Percentiles rank a stretch among this genome's conserved stretches.
Evolutionary conservation across 495 filamentous ascomycete genomes (phyloP).

Genomic region (Aspergillus campestris): DNA sequence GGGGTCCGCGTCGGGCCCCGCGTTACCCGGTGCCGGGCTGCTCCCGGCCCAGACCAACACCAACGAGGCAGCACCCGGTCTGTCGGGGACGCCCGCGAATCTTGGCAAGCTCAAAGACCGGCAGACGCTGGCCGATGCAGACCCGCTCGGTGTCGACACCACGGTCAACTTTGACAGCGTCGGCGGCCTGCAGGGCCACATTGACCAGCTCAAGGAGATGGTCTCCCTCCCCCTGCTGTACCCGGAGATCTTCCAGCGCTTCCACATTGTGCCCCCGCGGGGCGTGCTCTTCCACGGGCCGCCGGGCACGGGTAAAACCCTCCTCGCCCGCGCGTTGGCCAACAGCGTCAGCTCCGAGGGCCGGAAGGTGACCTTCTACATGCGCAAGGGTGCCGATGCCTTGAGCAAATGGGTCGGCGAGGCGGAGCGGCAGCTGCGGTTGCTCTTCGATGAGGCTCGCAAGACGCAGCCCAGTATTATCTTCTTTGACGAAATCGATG

Average conservation of each 20-base stretch:
- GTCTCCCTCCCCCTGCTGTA: conserved; percentile 88
- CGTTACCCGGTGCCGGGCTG: conserved; percentile 34
- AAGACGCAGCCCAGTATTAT: conserved; percentile 97
- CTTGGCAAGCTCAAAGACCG: conserved; percentile 84
- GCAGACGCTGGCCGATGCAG: conserved; percentile 76
- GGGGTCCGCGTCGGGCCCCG: conserved; percentile 23
- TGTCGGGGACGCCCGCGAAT: conserved; percentile 66
- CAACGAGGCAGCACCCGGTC: conserved; percentile 52
- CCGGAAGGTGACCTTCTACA: conserved; percentile 94
- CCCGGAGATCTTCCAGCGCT: conserved; percentile 86
- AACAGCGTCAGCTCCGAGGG: conserved; percentile 72
- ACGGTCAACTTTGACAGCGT: conserved; percentile 88
- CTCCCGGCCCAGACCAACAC: conserved; percentile 56
- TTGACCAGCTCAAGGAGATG: conserved; percentile 97
- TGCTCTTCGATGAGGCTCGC: conserved; percentile 92
- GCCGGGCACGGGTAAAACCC: conserved; percentile 94
- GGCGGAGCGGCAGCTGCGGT: conserved; percentile 84
- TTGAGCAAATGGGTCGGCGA: conserved; percentile 99
- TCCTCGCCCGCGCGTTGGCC: conserved; percentile 84
- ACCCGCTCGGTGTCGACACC: conserved; percentile 85
- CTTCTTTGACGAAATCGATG: conserved; percentile 99
- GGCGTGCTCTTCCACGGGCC: conserved; percentile 96
- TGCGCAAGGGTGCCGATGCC: conserved; percentile 96
- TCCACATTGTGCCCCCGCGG: conserved; percentile 85
- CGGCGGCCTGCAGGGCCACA: conserved; percentile 83